phyloP scores from a whole-genome alignment of 768 basidiomycete genomes.

The Pisolithus marmoratus region DNA sequence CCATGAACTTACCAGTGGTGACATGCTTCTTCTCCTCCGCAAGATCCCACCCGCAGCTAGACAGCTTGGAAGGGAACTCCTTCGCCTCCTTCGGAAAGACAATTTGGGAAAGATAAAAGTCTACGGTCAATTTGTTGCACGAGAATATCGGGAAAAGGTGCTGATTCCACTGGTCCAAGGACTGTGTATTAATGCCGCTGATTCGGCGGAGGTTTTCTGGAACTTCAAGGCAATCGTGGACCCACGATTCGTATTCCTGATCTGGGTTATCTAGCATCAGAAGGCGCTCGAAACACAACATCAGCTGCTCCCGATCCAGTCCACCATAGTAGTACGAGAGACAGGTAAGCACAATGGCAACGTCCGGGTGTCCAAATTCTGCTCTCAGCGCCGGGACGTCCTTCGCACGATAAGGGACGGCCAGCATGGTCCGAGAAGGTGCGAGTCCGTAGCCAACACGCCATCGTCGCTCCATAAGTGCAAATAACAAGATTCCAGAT shows the following conservation, averaged over 20 bases:
- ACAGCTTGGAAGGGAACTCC: slow-evolving; percentile 42
- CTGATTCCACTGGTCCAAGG: slow-evolving; percentile 24
- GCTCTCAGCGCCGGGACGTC: slow-evolving; percentile 41
- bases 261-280: slow-evolving; percentile 36
- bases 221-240: slow-evolving; percentile 14
- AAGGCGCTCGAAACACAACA: slow-evolving; percentile 32
- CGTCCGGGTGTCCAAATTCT: slow-evolving; percentile 51
- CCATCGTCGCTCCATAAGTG: slow-evolving; percentile 38
- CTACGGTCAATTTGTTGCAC: slow-evolving; percentile 32
- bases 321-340: slow-evolving; percentile 47
- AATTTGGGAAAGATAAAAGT: slow-evolving; percentile 41
- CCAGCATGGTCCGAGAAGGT: slow-evolving; percentile 36
- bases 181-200: slow-evolving; percentile 39
- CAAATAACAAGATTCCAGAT: slow-evolving; percentile 34
- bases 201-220: slow-evolving; percentile 27
- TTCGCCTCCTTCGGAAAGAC: slow-evolving; percentile 49
- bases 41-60: slow-evolving; percentile 50
- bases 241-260: slow-evolving; percentile 39
- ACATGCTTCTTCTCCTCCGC: slow-evolving; percentile 28
- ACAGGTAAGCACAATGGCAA: slow-evolving; percentile 40
- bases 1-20: slow-evolving; percentile 7
- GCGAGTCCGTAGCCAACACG: slow-evolving; percentile 49
- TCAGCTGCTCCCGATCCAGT: slow-evolving; percentile 34
- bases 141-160: slow-evolving; percentile 32
- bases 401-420: slow-evolving; percentile 51